A percentile compares a stretch with the other conserved stretches of the same genome.
phyloP scores from a whole-genome alignment of 2,329 filamentous ascomycete genomes.

The Karstenula rhodostoma region DNA sequence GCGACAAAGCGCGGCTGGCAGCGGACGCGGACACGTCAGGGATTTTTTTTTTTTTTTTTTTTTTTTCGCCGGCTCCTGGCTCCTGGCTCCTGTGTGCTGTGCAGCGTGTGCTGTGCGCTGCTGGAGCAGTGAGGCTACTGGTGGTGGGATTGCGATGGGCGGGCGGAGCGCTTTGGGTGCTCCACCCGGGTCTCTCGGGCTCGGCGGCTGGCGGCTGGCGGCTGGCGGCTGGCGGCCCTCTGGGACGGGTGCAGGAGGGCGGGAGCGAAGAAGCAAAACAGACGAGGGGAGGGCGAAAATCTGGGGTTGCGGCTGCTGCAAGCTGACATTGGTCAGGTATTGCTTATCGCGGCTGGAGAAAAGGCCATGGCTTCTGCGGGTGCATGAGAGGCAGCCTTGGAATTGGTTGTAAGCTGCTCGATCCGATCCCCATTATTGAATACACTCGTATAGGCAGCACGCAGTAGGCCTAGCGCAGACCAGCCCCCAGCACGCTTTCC shows the following conservation, averaged over 20 bases:
- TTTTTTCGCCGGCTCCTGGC: too few relatives aligned
- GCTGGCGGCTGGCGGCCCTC: background rate
- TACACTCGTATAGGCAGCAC: background rate
- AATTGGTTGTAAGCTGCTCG: background rate
- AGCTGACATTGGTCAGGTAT: background rate
- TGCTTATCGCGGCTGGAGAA: slow-evolving; percentile 33
- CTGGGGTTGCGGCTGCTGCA: slow-evolving; percentile 36
- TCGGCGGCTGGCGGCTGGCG: slow-evolving; percentile 7
- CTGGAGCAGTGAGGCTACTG: background rate
- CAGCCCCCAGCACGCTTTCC: too few relatives aligned
- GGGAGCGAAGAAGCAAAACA: slow-evolving; percentile 39
- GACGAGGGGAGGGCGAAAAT: slow-evolving; percentile 28
- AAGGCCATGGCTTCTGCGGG: slow-evolving; percentile 1
- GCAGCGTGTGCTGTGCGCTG: background rate
- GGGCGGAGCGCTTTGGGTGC: background rate
- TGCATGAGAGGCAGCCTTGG: background rate
- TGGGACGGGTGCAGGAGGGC: slow-evolving; percentile 13
- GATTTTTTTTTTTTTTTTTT: too few relatives aligned
- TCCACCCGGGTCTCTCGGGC: slow-evolving; percentile 1
- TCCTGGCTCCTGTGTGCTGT: too few relatives aligned
- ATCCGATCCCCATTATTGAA: too few relatives aligned
- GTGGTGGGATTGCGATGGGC: slow-evolving; percentile 7
- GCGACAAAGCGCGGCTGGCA: background rate
- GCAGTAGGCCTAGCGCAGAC: background rate
- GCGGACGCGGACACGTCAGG: slow-evolving; percentile 1